Evolutionary conservation across 2,329 filamentous ascomycete genomes (phyloP).

Genomic region (Venturia aucupariae): DNA sequence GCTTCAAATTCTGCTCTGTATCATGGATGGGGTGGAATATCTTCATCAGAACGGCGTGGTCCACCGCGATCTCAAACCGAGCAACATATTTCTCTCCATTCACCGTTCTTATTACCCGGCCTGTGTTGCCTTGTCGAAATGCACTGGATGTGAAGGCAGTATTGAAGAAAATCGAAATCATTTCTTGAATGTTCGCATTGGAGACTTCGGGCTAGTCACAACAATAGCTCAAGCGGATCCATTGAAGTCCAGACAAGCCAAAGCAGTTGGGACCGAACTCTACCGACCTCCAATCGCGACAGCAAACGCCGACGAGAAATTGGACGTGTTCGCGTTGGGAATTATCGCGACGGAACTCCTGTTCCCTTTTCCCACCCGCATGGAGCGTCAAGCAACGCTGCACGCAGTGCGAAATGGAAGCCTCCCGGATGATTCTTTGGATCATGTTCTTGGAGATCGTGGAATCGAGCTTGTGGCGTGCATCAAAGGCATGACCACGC

Average conservation of each 20-base stretch:
- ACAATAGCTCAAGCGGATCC: conserved; percentile 35
- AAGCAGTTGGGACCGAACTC: conserved; percentile 51
- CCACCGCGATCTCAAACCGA: conserved; percentile 60
- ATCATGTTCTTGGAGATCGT: not conserved
- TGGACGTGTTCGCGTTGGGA: conserved; percentile 54
- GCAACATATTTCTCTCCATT: conserved; percentile 54
- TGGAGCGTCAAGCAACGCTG: conserved; percentile 10
- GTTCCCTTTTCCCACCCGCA: conserved; percentile 37
- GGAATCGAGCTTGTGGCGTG: conserved; percentile 1
- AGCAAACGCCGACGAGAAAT: conserved; percentile 36
- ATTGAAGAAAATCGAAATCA: conserved; percentile 21
- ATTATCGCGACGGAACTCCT: conserved; percentile 55
- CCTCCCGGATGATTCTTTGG: not conserved
- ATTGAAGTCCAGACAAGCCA: conserved; percentile 18
- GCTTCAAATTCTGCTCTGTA: conserved; percentile 46
- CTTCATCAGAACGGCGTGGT: conserved; percentile 52
- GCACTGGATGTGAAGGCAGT: conserved; percentile 34
- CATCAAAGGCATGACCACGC: conserved; percentile 7
- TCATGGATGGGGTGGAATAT: conserved; percentile 56
- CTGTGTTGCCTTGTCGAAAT: conserved; percentile 38
- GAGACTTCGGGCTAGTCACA: conserved; percentile 58
- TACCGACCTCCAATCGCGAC: conserved; percentile 41
- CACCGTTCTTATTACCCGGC: conserved; percentile 2
- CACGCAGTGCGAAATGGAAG: not conserved
- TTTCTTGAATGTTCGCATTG: conserved; percentile 52